Conservation (phyloP, 352 stramenopile genomes). For the Globisporangium echinulatum region DNA sequence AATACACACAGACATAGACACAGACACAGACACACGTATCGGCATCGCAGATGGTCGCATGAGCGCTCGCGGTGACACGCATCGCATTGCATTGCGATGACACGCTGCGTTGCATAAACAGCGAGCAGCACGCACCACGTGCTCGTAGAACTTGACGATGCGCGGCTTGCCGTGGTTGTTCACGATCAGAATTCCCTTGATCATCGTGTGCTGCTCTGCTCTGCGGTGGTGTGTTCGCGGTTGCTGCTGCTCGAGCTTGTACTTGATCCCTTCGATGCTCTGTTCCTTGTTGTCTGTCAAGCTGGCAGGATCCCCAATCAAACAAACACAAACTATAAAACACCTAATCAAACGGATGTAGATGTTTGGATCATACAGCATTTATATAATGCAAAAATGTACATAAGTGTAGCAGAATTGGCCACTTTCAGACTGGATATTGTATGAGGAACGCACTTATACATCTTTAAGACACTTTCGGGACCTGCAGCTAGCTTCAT, state of each 20-base stretch:
- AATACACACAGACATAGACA: background rate
- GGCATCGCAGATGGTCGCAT: no score
- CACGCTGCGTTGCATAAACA: background rate
- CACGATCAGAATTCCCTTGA: slow-evolving; percentile 99
- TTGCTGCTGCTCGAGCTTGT: background rate
- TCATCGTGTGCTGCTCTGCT: slow-evolving; percentile 64
- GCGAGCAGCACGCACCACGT: slow-evolving; percentile 76
- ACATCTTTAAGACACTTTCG: background rate
- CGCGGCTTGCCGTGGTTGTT: slow-evolving; percentile 99
- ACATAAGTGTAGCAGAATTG: no score
- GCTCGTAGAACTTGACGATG: slow-evolving; percentile 99
- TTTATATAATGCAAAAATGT: no score
- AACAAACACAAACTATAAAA: no score
- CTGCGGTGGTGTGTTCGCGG: background rate
- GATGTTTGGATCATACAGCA: no score
- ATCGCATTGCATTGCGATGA: no score
- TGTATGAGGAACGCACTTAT: background rate
- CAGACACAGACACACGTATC: no score
- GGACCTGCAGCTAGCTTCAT: background rate
- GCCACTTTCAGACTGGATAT: background rate
- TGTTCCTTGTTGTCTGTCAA: background rate
- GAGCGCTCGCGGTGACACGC: no score
- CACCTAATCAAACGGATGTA: no score
- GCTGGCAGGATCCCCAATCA: no score
- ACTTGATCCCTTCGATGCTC: no score